Evolutionary conservation across 305 asterid species (phyloP).

Genomic region (Fraxinus paxiana): DNA sequence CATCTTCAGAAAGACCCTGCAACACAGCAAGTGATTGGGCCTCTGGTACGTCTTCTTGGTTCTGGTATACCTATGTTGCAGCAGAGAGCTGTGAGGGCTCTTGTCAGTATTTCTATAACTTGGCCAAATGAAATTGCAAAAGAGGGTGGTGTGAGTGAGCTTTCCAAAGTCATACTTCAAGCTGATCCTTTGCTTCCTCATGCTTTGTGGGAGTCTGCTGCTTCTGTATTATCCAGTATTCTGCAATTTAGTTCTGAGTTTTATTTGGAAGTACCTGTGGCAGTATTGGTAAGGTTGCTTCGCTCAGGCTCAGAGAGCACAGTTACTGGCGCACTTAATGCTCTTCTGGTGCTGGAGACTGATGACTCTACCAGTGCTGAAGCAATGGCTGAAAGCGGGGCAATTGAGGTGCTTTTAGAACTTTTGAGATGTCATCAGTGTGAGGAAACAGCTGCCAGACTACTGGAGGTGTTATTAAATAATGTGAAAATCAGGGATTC

Average conservation of each 20-base stretch:
- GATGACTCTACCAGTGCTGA: constrained; percentile 84
- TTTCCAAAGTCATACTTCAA: constrained; percentile 83
- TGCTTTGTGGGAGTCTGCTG: constrained; percentile 84
- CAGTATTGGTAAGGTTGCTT: constrained; percentile 79
- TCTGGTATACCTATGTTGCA: constrained; percentile 67
- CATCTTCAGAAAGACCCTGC: constrained; percentile 73
- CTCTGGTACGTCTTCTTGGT: constrained; percentile 67
- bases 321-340: constrained; percentile 68
- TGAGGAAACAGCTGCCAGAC: constrained; percentile 81
- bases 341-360: constrained; percentile 75
- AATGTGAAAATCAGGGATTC: constrained; percentile 77
- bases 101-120: constrained; percentile 52
- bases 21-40: constrained; percentile 69
- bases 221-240: constrained; percentile 68
- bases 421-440: constrained; percentile 76
- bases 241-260: constrained; percentile 77
- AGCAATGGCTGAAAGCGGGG: constrained; percentile 93
- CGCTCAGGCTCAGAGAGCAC: constrained; percentile 71
- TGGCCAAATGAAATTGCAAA: constrained; percentile 98
- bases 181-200: constrained; percentile 81
- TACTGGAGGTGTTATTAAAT: constrained; percentile 70
- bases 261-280: constrained; percentile 84
- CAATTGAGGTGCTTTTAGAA: constrained; percentile 73
- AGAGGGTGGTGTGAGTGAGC: constrained; percentile 92
- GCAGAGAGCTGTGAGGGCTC: constrained; percentile 77